phyloP scores from a whole-genome alignment of 2,329 filamentous ascomycete species.

The Ceratocystiopsis minuta region DNA sequence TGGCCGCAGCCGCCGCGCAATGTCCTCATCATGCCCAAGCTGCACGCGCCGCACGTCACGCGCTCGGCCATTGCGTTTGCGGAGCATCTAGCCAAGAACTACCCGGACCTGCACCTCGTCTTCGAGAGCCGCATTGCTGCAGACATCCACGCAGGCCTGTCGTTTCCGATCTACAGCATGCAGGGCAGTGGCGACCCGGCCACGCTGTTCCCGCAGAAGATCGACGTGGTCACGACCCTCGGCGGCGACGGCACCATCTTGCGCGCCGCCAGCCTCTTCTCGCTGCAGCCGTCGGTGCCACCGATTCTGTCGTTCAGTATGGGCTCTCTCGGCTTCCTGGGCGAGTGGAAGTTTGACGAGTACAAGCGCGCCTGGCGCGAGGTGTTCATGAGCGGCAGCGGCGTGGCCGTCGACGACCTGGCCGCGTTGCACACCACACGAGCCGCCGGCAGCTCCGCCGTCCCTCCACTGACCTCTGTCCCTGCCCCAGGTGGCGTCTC shows the following conservation, averaged over 20 bases:
- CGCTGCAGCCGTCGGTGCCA: constrained; percentile 62
- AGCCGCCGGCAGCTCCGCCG: not conserved
- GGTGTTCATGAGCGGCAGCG: constrained; percentile 64
- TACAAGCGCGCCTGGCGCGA: constrained; percentile 85
- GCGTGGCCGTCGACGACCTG: constrained; percentile 28
- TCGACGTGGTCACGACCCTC: constrained; percentile 77
- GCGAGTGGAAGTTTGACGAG: constrained; percentile 90
- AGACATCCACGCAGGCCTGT: constrained; percentile 49
- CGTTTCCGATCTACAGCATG: constrained; percentile 56
- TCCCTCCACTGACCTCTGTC: too few relatives aligned
- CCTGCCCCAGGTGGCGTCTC: constrained; percentile 14
- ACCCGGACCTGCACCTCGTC: constrained; percentile 64
- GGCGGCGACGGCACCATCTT: constrained; percentile 88
- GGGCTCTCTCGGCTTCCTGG: constrained; percentile 86
- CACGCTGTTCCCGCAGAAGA: constrained; percentile 51
- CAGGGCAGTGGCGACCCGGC: constrained; percentile 21
- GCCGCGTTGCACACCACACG: constrained; percentile 21
- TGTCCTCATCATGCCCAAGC: constrained; percentile 39
- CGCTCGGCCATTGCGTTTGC: constrained; percentile 36
- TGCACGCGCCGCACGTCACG: constrained; percentile 34
- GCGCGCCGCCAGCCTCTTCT: constrained; percentile 72
- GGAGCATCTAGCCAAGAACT: constrained; percentile 60
- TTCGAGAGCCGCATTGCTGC: constrained; percentile 62
- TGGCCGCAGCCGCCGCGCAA: constrained; percentile 37
- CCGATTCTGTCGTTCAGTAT: constrained; percentile 92